These are phyloP conservation scores for Penicillium cinerascens DNA, from an alignment of 495 filamentous ascomycete species.

Conservation along the genomic window DNA sequence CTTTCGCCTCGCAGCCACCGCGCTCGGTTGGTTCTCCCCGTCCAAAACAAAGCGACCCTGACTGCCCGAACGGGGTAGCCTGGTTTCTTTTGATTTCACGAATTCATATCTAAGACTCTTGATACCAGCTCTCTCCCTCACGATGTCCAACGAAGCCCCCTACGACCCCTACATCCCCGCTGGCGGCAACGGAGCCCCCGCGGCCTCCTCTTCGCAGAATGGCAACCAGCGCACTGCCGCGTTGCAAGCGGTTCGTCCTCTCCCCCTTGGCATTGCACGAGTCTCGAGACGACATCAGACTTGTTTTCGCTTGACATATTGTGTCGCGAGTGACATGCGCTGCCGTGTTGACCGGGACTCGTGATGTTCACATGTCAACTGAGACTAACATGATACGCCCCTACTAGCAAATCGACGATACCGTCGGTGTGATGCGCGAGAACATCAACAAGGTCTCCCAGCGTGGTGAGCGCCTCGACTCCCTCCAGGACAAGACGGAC, in stretches of 20 bases:
- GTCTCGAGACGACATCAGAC: neutral
- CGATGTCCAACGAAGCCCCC: conserved; percentile 65
- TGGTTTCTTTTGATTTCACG: conserved; percentile 5
- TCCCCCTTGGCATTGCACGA: neutral
- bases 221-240: conserved; percentile 64
- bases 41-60: conserved; percentile 23
- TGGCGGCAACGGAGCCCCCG: conserved; percentile 48
- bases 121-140: conserved; percentile 22
- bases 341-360: neutral
- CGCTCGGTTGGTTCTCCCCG: conserved; percentile 10
- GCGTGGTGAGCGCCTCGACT: conserved; percentile 85
- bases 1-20: neutral
- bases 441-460: conserved; percentile 92
- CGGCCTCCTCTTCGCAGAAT: conserved; percentile 53
- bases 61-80: conserved; percentile 15
- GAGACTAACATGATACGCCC: conserved; percentile 16
- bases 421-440: conserved; percentile 86
- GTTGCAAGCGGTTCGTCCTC: conserved; percentile 71
- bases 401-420: conserved; percentile 90
- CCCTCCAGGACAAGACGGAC: conserved; percentile 93
- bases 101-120: conserved; percentile 16
- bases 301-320: neutral
- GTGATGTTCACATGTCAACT: neutral
- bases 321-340: neutral
- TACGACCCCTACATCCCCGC: conserved; percentile 92